A percentile compares a stretch with the other conserved stretches of the same genome.
Evolutionary conservation across 257 asterid species (phyloP).

Genomic region (Nemophila menziesii): DNA sequence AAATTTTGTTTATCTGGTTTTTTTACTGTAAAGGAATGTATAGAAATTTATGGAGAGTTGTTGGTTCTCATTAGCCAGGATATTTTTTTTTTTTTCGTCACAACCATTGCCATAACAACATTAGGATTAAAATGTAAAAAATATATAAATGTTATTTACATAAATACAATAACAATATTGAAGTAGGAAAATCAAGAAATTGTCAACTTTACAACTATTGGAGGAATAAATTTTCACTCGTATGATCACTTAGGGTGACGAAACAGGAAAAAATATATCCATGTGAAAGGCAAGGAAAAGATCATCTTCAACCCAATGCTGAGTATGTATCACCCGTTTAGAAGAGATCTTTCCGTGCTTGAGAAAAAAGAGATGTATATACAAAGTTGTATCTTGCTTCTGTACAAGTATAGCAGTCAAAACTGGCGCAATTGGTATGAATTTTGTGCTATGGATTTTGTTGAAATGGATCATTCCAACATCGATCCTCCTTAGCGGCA

Average conservation of each 20-base stretch:
- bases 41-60: background rate
- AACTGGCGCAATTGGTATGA: background rate
- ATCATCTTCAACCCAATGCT: background rate
- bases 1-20: background rate
- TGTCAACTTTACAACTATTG: background rate
- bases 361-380: background rate
- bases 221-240: background rate
- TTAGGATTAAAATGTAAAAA: background rate
- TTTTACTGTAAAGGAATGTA: background rate
- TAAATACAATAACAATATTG: background rate
- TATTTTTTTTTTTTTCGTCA: background rate
- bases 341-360: background rate
- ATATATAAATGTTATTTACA: background rate
- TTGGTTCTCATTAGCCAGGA: background rate
- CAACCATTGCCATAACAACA: background rate
- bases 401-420: conserved; percentile 10
- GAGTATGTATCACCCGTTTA: background rate
- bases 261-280: background rate
- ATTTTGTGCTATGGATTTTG: conserved; percentile 4
- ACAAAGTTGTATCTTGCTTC: background rate
- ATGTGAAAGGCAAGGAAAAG: background rate
- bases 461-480: conserved; percentile 63
- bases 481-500: conserved; percentile 51
- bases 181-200: too few relatives aligned
- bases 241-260: background rate